Evolutionary conservation across 768 basidiomycete genomes (phyloP).

Genomic region (Tricholoma sp.): DNA sequence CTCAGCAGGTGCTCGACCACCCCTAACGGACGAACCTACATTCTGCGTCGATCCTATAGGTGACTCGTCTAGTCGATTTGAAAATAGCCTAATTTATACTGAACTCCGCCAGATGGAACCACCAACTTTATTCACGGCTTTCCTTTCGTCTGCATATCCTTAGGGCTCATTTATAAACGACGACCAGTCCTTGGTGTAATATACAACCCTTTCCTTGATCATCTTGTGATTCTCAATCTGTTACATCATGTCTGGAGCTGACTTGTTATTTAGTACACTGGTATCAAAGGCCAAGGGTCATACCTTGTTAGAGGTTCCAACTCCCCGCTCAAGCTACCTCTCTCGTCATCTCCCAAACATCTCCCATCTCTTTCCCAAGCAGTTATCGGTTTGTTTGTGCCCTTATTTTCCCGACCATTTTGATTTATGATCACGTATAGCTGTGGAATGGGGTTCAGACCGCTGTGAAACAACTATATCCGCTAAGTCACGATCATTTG

Average conservation of each 20-base stretch:
- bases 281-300: constrained; percentile 74
- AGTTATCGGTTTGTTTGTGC: constrained; percentile 50
- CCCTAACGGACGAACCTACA: constrained; percentile 83
- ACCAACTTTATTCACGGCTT: constrained; percentile 88
- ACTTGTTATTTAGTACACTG: constrained; percentile 55
- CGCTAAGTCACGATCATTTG: constrained; percentile 63
- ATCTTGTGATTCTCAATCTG: constrained; percentile 48
- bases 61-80: constrained; percentile 20
- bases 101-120: constrained; percentile 58
- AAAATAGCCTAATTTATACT: background rate
- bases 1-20: constrained; percentile 61
- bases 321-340: constrained; percentile 55
- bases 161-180: constrained; percentile 82
- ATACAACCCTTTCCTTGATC: constrained; percentile 87
- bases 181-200: constrained; percentile 87
- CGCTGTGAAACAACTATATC: constrained; percentile 47
- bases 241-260: background rate
- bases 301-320: constrained; percentile 51
- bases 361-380: constrained; percentile 67
- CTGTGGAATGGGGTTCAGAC: constrained; percentile 88
- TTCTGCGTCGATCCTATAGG: constrained; percentile 97
- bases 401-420: background rate
- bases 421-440: constrained; percentile 26
- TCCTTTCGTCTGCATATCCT: constrained; percentile 85
- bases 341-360: constrained; percentile 53